Percentiles rank a stretch among this genome's conserved stretches.
Conservation (phyloP, 176 grass and related monocot species). For the Oryza nivara region DNA sequence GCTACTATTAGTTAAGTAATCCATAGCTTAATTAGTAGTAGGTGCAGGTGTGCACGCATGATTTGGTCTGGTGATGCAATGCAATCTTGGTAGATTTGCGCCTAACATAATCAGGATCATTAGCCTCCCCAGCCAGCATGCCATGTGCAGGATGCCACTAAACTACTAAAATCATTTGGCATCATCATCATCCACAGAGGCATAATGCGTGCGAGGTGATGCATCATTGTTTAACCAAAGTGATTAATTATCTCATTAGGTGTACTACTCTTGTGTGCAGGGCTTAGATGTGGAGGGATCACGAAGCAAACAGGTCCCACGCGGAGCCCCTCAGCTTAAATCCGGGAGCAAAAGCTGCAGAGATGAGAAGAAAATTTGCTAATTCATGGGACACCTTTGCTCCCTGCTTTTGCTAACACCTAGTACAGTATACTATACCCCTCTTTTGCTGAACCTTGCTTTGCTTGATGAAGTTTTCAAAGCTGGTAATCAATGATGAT, state of each 20-base stretch:
- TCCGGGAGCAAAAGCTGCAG: slow-evolving; percentile 40
- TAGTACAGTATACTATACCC: neutral
- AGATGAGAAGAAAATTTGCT: slow-evolving; percentile 9
- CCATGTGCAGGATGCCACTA: slow-evolving; percentile 42
- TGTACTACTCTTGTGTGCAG: neutral
- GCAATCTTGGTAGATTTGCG: slow-evolving; percentile 49
- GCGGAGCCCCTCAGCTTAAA: slow-evolving; percentile 34
- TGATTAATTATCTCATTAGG: neutral
- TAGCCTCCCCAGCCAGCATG: neutral
- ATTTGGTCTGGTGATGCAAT: neutral
- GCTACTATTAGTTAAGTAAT: neutral
- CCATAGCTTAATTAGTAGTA: neutral
- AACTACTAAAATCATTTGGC: slow-evolving; percentile 33
- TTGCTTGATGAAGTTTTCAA: slow-evolving; percentile 1
- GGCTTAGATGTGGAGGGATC: neutral
- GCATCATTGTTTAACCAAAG: neutral
- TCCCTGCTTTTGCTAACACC: neutral
- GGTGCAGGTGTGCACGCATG: slow-evolving; percentile 25
- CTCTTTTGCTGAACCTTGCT: slow-evolving; percentile 5
- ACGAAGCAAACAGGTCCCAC: slow-evolving; percentile 20
- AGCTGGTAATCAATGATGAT: neutral
- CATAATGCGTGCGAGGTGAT: neutral
- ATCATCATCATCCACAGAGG: neutral
- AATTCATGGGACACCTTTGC: slow-evolving; percentile 29
- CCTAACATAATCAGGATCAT: neutral